Evolutionary conservation across 768 basidiomycete species (phyloP).

Genomic region (Pleurotus cornucopiae): DNA sequence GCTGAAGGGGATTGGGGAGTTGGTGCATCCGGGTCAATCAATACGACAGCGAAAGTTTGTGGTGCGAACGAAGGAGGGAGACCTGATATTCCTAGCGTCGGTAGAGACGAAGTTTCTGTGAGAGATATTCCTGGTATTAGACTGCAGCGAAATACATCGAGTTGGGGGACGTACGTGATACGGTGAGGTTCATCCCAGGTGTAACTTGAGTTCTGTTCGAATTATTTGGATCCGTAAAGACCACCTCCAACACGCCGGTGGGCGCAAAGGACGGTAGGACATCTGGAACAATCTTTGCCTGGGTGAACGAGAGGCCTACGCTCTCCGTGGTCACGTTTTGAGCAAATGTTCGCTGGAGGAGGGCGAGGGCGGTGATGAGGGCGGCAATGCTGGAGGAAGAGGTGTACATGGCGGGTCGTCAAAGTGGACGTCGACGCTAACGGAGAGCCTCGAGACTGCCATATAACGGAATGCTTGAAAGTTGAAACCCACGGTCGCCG

Average conservation of each 20-base stretch:
- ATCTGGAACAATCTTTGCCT: slow-evolving; percentile 34
- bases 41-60: slow-evolving; percentile 30
- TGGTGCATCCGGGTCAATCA: slow-evolving; percentile 42
- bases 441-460: not conserved
- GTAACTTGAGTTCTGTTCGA: slow-evolving; percentile 22
- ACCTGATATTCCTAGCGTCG: slow-evolving; percentile 23
- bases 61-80: slow-evolving; percentile 20
- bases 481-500: not conserved
- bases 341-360: not conserved
- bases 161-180: slow-evolving; percentile 26
- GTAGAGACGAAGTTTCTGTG: slow-evolving; percentile 29
- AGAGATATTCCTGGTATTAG: not conserved
- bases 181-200: slow-evolving; percentile 30
- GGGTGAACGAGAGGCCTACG: not conserved
- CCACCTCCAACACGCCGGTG: slow-evolving; percentile 27
- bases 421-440: not conserved
- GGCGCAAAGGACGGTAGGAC: slow-evolving; percentile 35
- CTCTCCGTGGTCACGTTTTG: slow-evolving; percentile 3
- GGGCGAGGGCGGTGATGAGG: not conserved
- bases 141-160: too few species aligned
- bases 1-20: slow-evolving; percentile 31
- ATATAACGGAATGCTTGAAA: not conserved
- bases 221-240: slow-evolving; percentile 22
- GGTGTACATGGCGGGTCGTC: not conserved
- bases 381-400: not conserved